phyloP scores from a whole-genome alignment of 805 yeast species.

The Ogataea dorogensis region DNA sequence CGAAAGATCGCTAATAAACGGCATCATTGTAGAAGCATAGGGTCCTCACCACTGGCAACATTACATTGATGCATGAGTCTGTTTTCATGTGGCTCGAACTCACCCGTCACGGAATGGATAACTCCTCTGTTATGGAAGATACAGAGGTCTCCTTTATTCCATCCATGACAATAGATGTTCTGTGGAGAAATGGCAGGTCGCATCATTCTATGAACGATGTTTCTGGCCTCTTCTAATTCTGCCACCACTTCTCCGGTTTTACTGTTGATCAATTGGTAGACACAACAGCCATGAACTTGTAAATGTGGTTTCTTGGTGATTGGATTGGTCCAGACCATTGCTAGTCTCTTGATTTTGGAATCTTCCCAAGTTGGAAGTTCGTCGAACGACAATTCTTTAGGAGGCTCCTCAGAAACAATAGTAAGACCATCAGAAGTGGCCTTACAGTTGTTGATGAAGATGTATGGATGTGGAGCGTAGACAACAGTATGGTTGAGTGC shows the following conservation, averaged over 20 bases:
- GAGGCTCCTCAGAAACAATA: conserved; percentile 66
- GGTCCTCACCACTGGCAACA: conserved; percentile 79
- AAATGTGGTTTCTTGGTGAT: conserved; percentile 78
- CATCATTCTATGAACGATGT: conserved; percentile 70
- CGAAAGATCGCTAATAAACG: not conserved
- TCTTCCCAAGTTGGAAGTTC: conserved; percentile 84
- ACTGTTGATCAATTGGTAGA: conserved; percentile 55
- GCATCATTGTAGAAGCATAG: conserved; percentile 32
- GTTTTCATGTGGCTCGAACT: conserved; percentile 71
- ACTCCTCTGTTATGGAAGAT: conserved; percentile 87
- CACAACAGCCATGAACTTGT: conserved; percentile 88
- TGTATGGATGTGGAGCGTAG: conserved; percentile 92
- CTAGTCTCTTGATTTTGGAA: conserved; percentile 70
- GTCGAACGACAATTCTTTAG: conserved; percentile 63
- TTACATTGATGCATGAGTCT: conserved; percentile 94
- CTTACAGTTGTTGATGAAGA: conserved; percentile 72
- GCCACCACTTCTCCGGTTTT: conserved; percentile 58
- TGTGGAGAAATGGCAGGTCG: conserved; percentile 80
- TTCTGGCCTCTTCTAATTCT: conserved; percentile 70
- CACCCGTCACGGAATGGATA: conserved; percentile 91
- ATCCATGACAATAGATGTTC: conserved; percentile 73
- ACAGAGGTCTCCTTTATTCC: conserved; percentile 83
- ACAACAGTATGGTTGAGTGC: conserved; percentile 79
- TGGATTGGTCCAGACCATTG: conserved; percentile 92
- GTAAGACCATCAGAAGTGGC: conserved; percentile 88